phyloP scores from a whole-genome alignment of 2,329 filamentous ascomycete species.

The Diaporthe sp. region DNA sequence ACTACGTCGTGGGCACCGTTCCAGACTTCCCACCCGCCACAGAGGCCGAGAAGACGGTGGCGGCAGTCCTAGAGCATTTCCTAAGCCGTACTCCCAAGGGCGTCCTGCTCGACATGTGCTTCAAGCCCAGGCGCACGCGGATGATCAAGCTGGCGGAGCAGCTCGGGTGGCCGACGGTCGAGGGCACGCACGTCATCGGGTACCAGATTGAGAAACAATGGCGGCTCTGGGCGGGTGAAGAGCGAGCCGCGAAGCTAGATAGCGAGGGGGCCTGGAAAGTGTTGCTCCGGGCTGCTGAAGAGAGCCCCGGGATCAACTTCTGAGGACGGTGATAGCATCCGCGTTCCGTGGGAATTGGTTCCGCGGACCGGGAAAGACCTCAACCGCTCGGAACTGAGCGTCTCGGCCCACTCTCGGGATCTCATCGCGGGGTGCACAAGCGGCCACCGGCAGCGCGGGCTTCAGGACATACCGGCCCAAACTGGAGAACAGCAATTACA shows the following conservation, averaged over 20 bases:
- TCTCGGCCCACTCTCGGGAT: not conserved
- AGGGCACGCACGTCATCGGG: slow-evolving; percentile 57
- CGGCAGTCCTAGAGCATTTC: slow-evolving; percentile 48
- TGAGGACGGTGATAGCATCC: not conserved
- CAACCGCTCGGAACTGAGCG: not conserved
- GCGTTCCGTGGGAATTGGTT: not conserved
- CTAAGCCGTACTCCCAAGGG: slow-evolving; percentile 48
- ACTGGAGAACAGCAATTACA: not conserved
- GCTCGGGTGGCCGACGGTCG: slow-evolving; percentile 53
- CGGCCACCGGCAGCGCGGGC: not conserved
- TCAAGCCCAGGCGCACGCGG: slow-evolving; percentile 56
- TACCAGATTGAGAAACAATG: slow-evolving; percentile 58
- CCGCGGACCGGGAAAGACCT: not conserved
- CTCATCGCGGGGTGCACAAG: not conserved
- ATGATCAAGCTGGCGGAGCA: slow-evolving; percentile 52
- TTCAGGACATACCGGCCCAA: not conserved
- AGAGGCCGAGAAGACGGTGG: slow-evolving; percentile 47
- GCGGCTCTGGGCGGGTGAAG: slow-evolving; percentile 53
- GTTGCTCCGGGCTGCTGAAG: slow-evolving; percentile 50
- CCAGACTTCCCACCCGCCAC: slow-evolving; percentile 54
- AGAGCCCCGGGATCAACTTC: slow-evolving; percentile 37
- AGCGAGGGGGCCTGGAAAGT: slow-evolving; percentile 50
- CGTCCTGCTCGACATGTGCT: slow-evolving; percentile 58
- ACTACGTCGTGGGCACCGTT: slow-evolving; percentile 56
- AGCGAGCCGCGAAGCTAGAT: slow-evolving; percentile 46